phyloP scores from a whole-genome alignment of 1,284 basidiomycete genomes.

The Amylostereum areolatum region DNA sequence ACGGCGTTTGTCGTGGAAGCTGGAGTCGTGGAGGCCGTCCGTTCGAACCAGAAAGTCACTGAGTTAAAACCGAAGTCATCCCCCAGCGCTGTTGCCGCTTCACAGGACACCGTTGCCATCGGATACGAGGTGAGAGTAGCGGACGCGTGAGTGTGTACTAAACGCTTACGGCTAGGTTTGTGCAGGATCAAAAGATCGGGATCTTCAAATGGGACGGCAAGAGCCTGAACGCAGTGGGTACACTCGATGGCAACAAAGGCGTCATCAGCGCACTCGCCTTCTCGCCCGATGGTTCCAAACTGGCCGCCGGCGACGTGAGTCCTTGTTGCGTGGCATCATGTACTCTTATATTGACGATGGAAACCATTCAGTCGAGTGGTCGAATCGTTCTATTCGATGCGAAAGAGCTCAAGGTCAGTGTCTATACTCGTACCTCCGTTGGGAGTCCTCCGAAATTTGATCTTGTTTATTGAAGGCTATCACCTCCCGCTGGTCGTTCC shows the following conservation, averaged over 20 bases:
- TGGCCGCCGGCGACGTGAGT: conserved; percentile 80
- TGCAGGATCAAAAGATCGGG: conserved; percentile 69
- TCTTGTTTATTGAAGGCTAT: conserved; percentile 33
- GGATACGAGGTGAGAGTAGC: conserved; percentile 57
- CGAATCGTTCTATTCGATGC: conserved; percentile 79
- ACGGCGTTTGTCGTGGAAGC: conserved; percentile 73
- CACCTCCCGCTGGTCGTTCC: conserved; percentile 84
- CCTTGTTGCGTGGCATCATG: neutral
- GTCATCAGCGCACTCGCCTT: conserved; percentile 76
- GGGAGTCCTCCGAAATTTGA: no score
- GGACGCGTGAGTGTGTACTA: neutral
- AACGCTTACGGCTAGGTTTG: no score
- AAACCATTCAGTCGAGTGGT: conserved; percentile 55
- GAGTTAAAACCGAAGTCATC: conserved; percentile 47
- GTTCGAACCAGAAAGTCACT: conserved; percentile 60
- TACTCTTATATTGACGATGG: neutral
- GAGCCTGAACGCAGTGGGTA: conserved; percentile 43
- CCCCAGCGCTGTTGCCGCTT: conserved; percentile 54
- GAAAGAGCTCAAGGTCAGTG: conserved; percentile 49
- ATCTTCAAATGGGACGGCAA: conserved; percentile 70
- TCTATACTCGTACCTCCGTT: neutral
- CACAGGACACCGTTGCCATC: conserved; percentile 54
- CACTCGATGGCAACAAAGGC: conserved; percentile 69
- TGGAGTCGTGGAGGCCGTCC: conserved; percentile 60
- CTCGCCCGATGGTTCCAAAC: conserved; percentile 67